Evolutionary conservation across 148 eudicot species (phyloP).

Genomic region (Tetragonia tetragonoides): DNA sequence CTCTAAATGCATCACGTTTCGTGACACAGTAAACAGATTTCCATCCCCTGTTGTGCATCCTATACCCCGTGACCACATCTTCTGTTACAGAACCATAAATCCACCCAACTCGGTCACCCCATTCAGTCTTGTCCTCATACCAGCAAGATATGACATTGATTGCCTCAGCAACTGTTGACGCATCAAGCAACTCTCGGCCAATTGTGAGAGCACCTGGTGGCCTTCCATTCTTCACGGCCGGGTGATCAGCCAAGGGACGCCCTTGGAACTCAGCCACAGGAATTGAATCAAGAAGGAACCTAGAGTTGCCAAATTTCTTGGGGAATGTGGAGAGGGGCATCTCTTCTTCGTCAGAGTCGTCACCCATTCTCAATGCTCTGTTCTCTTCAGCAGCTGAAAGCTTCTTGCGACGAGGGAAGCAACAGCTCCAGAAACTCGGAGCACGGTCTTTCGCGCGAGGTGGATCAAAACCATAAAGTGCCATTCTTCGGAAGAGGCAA

Average conservation of each 20-base stretch:
- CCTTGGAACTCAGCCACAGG: slow-evolving; percentile 90
- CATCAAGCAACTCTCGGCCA: slow-evolving; percentile 73
- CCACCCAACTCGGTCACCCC: slow-evolving; percentile 94
- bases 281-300: slow-evolving; percentile 67
- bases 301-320: slow-evolving; percentile 83
- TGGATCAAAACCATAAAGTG: slow-evolving; percentile 89
- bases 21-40: slow-evolving; percentile 81
- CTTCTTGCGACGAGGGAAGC: slow-evolving; percentile 55
- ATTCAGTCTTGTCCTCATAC: slow-evolving; percentile 95
- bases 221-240: slow-evolving; percentile 84
- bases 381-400: slow-evolving; percentile 50
- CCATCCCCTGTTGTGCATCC: slow-evolving; percentile 97
- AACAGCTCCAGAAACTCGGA: slow-evolving; percentile 58
- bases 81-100: slow-evolving; percentile 93
- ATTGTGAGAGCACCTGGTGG: slow-evolving; percentile 91
- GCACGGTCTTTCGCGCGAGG: slow-evolving; percentile 74
- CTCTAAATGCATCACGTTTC: slow-evolving; percentile 85
- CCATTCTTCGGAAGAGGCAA: slow-evolving; percentile 79
- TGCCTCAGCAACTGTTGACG: slow-evolving; percentile 82
- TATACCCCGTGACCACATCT: slow-evolving; percentile 91
- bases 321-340: slow-evolving; percentile 69
- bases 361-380: slow-evolving; percentile 74
- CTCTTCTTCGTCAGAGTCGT: slow-evolving; percentile 72
- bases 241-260: slow-evolving; percentile 86
- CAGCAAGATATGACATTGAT: slow-evolving; percentile 84